A percentile compares a stretch with the other conserved stretches of the same genome.
These are phyloP conservation scores for Henckelia pumila DNA, from an alignment of 257 asterid genomes.

Conservation along the genomic window DNA sequence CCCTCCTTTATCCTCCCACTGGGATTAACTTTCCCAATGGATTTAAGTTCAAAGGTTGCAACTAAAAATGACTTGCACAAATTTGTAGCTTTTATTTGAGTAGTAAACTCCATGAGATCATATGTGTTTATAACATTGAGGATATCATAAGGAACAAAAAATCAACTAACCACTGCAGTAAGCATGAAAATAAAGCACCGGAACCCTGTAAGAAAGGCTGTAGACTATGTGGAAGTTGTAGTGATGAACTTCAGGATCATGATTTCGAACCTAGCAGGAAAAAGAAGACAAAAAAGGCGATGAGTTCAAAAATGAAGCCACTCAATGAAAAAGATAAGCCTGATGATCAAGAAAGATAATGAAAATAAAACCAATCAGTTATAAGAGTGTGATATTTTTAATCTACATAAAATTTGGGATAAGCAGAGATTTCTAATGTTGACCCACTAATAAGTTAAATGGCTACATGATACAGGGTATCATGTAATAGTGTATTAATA, in stretches of 20 bases:
- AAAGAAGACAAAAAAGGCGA: conserved; percentile 17
- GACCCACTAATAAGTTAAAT: no score
- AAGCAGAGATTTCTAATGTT: no score
- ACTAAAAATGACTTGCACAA: background rate
- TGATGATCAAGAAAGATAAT: no score
- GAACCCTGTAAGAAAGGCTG: conserved; percentile 76
- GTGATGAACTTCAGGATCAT: conserved; percentile 39
- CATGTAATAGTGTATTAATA: no score
- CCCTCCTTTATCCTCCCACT: background rate
- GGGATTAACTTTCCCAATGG: no score
- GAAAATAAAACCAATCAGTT: no score
- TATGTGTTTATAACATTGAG: background rate
- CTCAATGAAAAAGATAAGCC: background rate
- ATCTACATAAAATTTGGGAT: no score
- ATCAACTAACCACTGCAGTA: conserved; percentile 54
- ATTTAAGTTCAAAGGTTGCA: no score
- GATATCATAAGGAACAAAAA: conserved; percentile 16
- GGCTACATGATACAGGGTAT: no score
- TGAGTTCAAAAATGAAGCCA: background rate
- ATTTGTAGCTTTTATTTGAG: background rate
- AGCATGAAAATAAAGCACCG: conserved; percentile 83
- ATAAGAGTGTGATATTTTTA: no score
- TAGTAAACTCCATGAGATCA: background rate
- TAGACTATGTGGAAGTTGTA: conserved; percentile 75
- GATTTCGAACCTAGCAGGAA: conserved; percentile 46